phyloP scores from a whole-genome alignment of 352 stramenopile genomes.

The Peronospora tabacina region DNA sequence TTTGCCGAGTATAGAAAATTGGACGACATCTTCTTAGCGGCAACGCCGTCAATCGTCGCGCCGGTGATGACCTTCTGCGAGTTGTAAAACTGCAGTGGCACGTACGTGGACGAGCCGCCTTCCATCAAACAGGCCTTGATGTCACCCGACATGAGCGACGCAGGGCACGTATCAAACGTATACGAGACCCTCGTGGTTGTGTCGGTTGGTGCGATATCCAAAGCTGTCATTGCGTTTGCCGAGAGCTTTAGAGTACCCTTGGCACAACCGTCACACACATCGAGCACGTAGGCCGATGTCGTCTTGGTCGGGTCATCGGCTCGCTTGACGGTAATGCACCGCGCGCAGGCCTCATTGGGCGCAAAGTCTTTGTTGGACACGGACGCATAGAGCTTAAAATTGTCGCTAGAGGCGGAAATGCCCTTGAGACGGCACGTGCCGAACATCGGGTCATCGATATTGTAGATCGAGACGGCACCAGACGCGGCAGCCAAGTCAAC shows the following conservation, averaged over 20 bases:
- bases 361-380: slow-evolving; percentile 47
- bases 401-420: slow-evolving; percentile 45
- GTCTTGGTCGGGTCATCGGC: slow-evolving; percentile 36
- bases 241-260: slow-evolving; percentile 49
- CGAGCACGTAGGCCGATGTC: slow-evolving; percentile 62
- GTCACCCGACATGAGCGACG: slow-evolving; percentile 49
- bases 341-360: slow-evolving; percentile 55
- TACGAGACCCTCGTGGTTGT: slow-evolving; percentile 44
- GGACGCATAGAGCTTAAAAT: slow-evolving; percentile 76
- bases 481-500: slow-evolving; percentile 11
- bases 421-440: slow-evolving; percentile 68
- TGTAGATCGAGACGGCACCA: slow-evolving; percentile 42
- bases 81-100: slow-evolving; percentile 80
- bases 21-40: slow-evolving; percentile 40
- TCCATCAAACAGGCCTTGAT: slow-evolving; percentile 82
- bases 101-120: slow-evolving; percentile 65
- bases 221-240: slow-evolving; percentile 29
- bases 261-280: slow-evolving; percentile 55
- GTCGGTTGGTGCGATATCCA: slow-evolving; percentile 42
- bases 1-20: slow-evolving; percentile 59
- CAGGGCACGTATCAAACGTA: slow-evolving; percentile 52
- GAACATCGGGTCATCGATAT: slow-evolving; percentile 49
- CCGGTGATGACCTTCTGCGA: slow-evolving; percentile 58
- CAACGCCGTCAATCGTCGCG: slow-evolving; percentile 50
- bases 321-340: slow-evolving; percentile 64